phyloP scores from a whole-genome alignment of 768 basidiomycete species.

The Sporobolomyces pararoseus region DNA sequence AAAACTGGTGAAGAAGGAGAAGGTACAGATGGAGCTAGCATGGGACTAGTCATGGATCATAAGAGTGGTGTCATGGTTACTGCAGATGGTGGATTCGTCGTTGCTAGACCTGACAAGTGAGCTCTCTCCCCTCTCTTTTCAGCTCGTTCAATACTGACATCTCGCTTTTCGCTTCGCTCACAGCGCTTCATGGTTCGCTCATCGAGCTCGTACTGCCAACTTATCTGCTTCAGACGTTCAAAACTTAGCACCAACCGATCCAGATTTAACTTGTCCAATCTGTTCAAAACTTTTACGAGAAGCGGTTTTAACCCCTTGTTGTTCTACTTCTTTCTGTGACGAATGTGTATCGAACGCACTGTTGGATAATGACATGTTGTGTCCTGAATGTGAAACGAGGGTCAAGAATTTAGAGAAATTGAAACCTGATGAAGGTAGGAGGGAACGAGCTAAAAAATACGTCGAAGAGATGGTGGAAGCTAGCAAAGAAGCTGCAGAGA shows the following conservation, averaged over 20 bases:
- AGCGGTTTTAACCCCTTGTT: constrained; percentile 93
- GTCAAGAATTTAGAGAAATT: constrained; percentile 85
- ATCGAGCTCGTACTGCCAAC: constrained; percentile 65
- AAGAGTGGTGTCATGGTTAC: constrained; percentile 93
- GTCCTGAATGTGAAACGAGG: constrained; percentile 83
- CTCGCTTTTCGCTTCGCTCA: neutral
- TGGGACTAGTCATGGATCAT: constrained; percentile 7
- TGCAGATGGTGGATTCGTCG: constrained; percentile 95
- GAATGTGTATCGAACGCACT: constrained; percentile 94
- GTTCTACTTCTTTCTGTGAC: constrained; percentile 85
- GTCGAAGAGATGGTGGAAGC: constrained; percentile 59
- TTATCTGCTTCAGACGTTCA: constrained; percentile 84
- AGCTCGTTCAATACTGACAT: neutral
- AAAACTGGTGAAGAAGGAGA: constrained; percentile 40
- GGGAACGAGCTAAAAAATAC: constrained; percentile 73
- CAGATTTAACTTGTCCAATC: constrained; percentile 76
- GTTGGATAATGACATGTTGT: constrained; percentile 89
- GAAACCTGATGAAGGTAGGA: constrained; percentile 69
- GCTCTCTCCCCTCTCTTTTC: constrained; percentile 48
- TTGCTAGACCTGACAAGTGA: constrained; percentile 92
- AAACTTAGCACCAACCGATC: constrained; percentile 70
- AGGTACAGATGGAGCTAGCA: constrained; percentile 43
- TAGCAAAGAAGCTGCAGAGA: constrained; percentile 47
- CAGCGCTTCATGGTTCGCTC: constrained; percentile 93
- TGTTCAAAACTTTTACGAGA: constrained; percentile 91